These are phyloP conservation scores for Psilocybe sp. DNA, from an alignment of 768 basidiomycete genomes.

Conservation along the genomic window DNA sequence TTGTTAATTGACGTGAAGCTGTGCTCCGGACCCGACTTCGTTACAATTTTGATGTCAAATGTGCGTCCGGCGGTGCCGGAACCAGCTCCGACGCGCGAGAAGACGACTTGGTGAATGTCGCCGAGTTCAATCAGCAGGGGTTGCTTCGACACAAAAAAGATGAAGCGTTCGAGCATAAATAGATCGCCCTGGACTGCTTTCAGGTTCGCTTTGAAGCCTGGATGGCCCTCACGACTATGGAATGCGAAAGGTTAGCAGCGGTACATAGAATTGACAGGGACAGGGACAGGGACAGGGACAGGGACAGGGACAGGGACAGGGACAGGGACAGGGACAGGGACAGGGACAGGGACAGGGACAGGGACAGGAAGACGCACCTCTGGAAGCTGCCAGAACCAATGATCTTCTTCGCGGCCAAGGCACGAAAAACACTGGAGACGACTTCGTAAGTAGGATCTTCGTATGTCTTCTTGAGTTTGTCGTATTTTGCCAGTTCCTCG, in stretches of 20 bases:
- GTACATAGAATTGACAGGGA: not conserved
- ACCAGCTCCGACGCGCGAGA: slow-evolving; percentile 89
- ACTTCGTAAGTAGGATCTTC: slow-evolving; percentile 96
- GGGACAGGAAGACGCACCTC: slow-evolving; percentile 45
- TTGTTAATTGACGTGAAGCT: slow-evolving; percentile 93
- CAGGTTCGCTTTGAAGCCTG: slow-evolving; percentile 96
- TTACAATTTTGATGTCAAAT: slow-evolving; percentile 89
- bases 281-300: no score
- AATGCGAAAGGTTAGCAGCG: not conserved
- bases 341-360: no score
- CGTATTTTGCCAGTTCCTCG: slow-evolving; percentile 75
- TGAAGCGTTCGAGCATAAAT: slow-evolving; percentile 96
- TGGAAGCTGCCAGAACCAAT: slow-evolving; percentile 84
- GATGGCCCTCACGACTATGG: slow-evolving; percentile 78
- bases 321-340: no score
- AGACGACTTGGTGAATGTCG: slow-evolving; percentile 87
- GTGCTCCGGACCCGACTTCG: slow-evolving; percentile 80
- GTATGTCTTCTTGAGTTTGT: slow-evolving; percentile 88
- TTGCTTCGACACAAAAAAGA: slow-evolving; percentile 97
- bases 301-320: no score
- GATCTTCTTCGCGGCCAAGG: slow-evolving; percentile 87
- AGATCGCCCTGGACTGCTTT: slow-evolving; percentile 97
- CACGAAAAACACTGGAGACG: slow-evolving; percentile 90
- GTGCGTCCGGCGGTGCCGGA: slow-evolving; percentile 84
- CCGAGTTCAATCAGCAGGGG: slow-evolving; percentile 85